Evolutionary conservation across 495 filamentous ascomycete genomes (phyloP), one percentile per base, ranked within the genome.

Genomic region (Bacidia gigantensis): DNA sequence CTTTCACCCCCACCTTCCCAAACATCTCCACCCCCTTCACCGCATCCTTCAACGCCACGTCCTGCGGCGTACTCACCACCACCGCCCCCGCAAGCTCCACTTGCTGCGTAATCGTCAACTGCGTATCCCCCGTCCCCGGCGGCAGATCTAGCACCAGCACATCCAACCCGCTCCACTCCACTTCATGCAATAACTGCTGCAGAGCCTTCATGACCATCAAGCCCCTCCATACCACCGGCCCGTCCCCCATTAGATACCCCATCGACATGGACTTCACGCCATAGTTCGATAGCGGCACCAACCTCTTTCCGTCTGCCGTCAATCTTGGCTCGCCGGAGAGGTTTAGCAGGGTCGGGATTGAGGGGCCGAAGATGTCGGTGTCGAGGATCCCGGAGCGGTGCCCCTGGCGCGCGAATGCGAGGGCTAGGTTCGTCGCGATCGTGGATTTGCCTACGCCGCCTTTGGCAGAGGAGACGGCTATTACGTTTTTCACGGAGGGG

Each of bases 261-360:
- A 99, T 95, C 2, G 87, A 95, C 92, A 97, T 97, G 39, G 85
- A 89, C 65, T 93, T 90, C 53, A 99, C 76, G 50, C 90, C 93
- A 69, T 96, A 97, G 62, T 92, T 95, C n/a, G 82, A 84, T 22
- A 97, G 67, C 0, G 93, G 93, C 21, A 97, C 50, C 7, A 99
- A 74, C 25, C 9, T 2, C 11, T 52, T 24, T 45, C 39, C 29
- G 14, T 54, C 1, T 18, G 1, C 7, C 3, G 22, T 7, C 35
- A 40, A 9, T 35, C 14, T 7, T 17, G 12, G 14, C 22, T 78
- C 79, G 2, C 47, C 47, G 20, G 77, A 78, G 12, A 97, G 73
- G 62, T 88, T 81, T 54, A 98, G 75, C 1, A 99, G 74, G 1
- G 87, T 95, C 2, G 92, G 92, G 53, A 99, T 86, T 1, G 86